These are phyloP conservation scores for Didymella arachidicola DNA, from an alignment of 2,329 filamentous ascomycete species.

Conservation along the genomic window DNA sequence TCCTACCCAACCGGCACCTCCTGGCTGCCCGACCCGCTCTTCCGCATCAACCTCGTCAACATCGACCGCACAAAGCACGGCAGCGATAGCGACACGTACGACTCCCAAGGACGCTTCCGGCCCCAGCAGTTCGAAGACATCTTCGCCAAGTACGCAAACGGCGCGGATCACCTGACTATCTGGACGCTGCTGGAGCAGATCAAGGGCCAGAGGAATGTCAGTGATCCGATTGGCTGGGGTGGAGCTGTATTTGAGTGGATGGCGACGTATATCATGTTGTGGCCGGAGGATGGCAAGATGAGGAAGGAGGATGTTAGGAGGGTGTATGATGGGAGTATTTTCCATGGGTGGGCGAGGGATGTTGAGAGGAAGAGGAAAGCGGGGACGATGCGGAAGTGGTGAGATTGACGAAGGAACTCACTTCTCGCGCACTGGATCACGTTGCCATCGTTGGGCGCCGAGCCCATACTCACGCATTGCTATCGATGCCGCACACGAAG, in stretches of 20 bases:
- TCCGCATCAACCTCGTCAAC: slow-evolving; percentile 52
- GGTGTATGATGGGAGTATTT: slow-evolving; percentile 63
- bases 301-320: slow-evolving; percentile 65
- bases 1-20: slow-evolving; percentile 57
- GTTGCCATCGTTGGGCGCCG: no score
- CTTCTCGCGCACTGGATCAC: no score
- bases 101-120: slow-evolving; percentile 56
- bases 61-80: slow-evolving; percentile 57
- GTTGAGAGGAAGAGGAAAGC: slow-evolving; percentile 14
- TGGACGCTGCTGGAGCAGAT: slow-evolving; percentile 51
- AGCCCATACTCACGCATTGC: no score
- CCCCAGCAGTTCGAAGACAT: slow-evolving; percentile 59
- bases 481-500: no score
- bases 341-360: slow-evolving; percentile 43
- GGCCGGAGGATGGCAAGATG: slow-evolving; percentile 64
- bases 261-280: slow-evolving; percentile 62
- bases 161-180: slow-evolving; percentile 51
- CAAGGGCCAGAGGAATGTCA: slow-evolving; percentile 52
- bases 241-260: slow-evolving; percentile 57
- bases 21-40: slow-evolving; percentile 56
- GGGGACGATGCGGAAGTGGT: slow-evolving; percentile 17
- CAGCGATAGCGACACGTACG: slow-evolving; percentile 54
- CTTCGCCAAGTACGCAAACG: slow-evolving; percentile 55
- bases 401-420: no score
- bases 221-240: slow-evolving; percentile 57